These are phyloP conservation scores for Haplosporangium sp. DNA, from an alignment of 371 early-diverging fungal genomes.

Conservation along the genomic window DNA sequence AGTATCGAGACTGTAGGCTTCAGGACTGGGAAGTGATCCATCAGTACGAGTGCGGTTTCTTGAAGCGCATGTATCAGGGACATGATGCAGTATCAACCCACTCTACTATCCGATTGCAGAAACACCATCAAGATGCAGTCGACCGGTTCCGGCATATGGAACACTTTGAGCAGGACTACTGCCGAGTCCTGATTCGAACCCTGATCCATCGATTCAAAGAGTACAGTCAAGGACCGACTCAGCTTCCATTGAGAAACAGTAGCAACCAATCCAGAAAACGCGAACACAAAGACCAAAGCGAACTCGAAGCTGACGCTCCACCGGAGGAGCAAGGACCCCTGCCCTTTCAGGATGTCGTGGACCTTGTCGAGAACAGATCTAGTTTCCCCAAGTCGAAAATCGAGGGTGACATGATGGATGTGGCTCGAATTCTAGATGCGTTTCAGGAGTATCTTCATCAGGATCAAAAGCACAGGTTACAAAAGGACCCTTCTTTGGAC, in stretches of 20 bases:
- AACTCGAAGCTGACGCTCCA: not conserved
- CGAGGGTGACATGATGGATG: conserved; percentile 17
- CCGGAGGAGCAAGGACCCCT: not conserved
- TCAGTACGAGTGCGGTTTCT: conserved; percentile 20
- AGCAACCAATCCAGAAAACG: not conserved
- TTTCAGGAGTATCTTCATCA: conserved; percentile 16
- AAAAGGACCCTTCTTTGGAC: too few species aligned
- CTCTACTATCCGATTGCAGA: not conserved
- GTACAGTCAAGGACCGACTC: not conserved
- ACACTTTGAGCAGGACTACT: conserved; percentile 21
- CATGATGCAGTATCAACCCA: not conserved
- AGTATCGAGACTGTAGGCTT: conserved; percentile 1
- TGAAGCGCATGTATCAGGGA: conserved; percentile 12
- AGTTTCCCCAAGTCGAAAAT: conserved; percentile 2
- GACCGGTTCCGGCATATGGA: not conserved
- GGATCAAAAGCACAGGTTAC: not conserved
- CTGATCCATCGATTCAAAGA: conserved; percentile 24
- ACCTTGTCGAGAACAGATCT: conserved; percentile 19
- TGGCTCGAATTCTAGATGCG: conserved; percentile 24
- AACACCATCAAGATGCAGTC: not conserved
- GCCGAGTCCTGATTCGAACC: conserved; percentile 13
- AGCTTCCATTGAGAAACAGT: too few species aligned
- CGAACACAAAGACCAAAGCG: not conserved
- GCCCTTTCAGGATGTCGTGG: conserved; percentile 8
- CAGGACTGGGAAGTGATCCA: conserved; percentile 20